Evolutionary conservation across 2,329 filamentous ascomycete species (phyloP).

Genomic region (Epichloe scottii): DNA sequence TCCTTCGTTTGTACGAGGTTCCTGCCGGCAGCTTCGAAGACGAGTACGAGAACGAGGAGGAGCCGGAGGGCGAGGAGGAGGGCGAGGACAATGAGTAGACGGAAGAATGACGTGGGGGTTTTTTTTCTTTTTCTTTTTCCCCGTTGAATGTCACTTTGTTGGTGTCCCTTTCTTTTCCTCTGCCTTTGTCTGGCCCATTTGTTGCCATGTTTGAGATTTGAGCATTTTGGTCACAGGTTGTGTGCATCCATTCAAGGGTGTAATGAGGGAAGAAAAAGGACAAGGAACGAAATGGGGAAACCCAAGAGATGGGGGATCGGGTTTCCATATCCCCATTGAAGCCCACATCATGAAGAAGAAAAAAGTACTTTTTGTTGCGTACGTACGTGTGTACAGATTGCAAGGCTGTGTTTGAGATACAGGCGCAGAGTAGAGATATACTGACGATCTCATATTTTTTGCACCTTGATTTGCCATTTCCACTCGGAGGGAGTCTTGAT

Average conservation of each 20-base stretch:
- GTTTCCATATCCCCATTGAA: not conserved
- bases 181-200: not conserved
- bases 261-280: not conserved
- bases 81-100: slow-evolving; percentile 19
- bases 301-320: not conserved
- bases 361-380: not conserved
- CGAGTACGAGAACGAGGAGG: slow-evolving; percentile 59
- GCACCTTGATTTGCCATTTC: too few relatives aligned
- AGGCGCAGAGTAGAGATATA: slow-evolving; percentile 4
- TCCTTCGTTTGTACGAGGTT: slow-evolving; percentile 86
- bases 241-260: not conserved
- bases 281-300: not conserved
- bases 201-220: not conserved
- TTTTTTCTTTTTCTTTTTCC: not conserved
- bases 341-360: not conserved
- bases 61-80: slow-evolving; percentile 36
- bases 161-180: not conserved
- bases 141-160: not conserved
- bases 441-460: too few relatives aligned
- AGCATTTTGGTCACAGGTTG: not conserved
- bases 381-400: not conserved
- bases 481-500: too few relatives aligned
- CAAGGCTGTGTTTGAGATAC: not conserved
- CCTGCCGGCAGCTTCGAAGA: slow-evolving; percentile 84
- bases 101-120: not conserved